Evolutionary conservation across 352 stramenopile genomes (phyloP).

Genomic region (Lagenidium sp.): DNA sequence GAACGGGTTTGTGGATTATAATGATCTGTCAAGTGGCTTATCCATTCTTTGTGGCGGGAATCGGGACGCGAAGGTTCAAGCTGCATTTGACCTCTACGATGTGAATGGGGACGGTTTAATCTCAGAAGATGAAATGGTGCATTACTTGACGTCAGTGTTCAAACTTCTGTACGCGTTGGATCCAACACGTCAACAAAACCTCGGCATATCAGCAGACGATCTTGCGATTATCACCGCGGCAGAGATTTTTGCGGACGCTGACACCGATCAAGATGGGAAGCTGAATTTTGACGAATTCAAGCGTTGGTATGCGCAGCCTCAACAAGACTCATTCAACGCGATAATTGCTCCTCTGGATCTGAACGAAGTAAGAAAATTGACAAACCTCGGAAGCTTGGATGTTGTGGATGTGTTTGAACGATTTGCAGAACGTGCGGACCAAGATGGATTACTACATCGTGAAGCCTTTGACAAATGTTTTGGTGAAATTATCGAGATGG

Average conservation of each 20-base stretch:
- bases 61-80: constrained; percentile 56
- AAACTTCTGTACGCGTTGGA: constrained; percentile 70
- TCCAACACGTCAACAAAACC: constrained; percentile 39
- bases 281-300: constrained; percentile 83
- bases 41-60: constrained; percentile 58
- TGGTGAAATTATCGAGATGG: constrained; percentile 59
- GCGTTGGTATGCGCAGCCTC: constrained; percentile 65
- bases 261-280: constrained; percentile 79
- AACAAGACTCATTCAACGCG: constrained; percentile 61
- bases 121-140: constrained; percentile 74
- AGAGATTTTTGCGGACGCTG: constrained; percentile 83
- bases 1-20: constrained; percentile 65
- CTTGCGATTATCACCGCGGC: constrained; percentile 54
- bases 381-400: constrained; percentile 72
- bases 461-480: constrained; percentile 70
- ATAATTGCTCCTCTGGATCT: constrained; percentile 65
- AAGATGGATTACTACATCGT: constrained; percentile 46
- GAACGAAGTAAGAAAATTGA: constrained; percentile 77
- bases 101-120: constrained; percentile 78
- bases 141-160: constrained; percentile 82
- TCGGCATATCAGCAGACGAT: constrained; percentile 50
- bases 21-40: constrained; percentile 65
- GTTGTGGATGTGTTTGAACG: constrained; percentile 83
- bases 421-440: constrained; percentile 64
- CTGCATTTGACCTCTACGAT: constrained; percentile 83